Base-by-base conservation (phyloP, 2,329 filamentous ascomycete species). In the Fusarium devonianum region DNA sequence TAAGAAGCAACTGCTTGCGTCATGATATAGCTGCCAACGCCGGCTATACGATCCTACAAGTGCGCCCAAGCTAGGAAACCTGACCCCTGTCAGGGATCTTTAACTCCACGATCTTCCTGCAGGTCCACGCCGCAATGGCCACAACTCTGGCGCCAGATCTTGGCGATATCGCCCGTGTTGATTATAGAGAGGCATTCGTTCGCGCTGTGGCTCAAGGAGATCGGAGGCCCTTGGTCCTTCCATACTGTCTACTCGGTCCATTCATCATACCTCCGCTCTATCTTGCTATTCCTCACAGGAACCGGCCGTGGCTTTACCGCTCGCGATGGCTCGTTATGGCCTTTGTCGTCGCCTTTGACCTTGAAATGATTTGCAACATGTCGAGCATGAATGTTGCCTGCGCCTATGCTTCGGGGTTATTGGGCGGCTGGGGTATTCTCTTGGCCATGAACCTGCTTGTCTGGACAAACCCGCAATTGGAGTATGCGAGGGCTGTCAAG, bases 401-500 rank as follows among this genome's bases (percentile, higher is more conserved):
- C 9, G 74, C 76, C 2, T 86, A 84, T 55, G 73, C 69, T 2
- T 66, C 72, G 2, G 84, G 84, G 0, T 60, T 86, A 37, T 62
- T 78, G 26, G 73, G 72, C 4, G 66, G 70, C 4, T 86, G 79
- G 79, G 74, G 77, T 1, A 77, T 79, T 9, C 65, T 85, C 13
- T 77, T 75, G 68, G 73, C 68, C 25, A 61, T 78, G 44, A 75
- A 76, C 14, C 65, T 82, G 61, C 66, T 87, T 17, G 66, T 86
- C 2, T 82, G 80, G 70, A 78, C 74, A 34, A 69, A 73, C 13
- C 81, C 83, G 4, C 84, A 86, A 65, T 79, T 78, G 64, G 79
- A 83, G 14, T 78, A 78, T 0, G 81, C 77, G 53, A 76, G 83
- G 54, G 74, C 80, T 0, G 67, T 78, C 42, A 75, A 70, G 49